Conservation (phyloP, 495 filamentous ascomycete species). For the Parachaetomium inaequale region DNA sequence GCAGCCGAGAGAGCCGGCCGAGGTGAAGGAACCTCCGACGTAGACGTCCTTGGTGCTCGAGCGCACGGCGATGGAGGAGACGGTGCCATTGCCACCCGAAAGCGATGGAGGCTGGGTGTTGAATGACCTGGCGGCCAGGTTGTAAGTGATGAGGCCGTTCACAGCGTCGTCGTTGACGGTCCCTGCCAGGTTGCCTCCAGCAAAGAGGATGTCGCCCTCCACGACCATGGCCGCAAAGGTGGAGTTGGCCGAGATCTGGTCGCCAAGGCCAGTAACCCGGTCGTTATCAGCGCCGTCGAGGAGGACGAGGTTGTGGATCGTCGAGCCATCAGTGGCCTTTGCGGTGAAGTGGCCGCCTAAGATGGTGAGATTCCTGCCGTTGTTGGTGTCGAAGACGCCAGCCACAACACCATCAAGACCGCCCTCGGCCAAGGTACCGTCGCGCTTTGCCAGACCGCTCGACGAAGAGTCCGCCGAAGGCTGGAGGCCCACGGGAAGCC, state of each 20-base stretch:
- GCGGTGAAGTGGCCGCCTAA: constrained; percentile 85
- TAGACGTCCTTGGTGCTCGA: constrained; percentile 70
- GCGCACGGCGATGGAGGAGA: constrained; percentile 68
- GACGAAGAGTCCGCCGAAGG: constrained; percentile 33
- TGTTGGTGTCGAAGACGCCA: constrained; percentile 69
- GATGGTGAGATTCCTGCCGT: constrained; percentile 73
- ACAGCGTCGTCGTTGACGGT: constrained; percentile 58
- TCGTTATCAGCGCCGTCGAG: constrained; percentile 57
- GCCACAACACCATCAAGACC: constrained; percentile 62
- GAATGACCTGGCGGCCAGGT: constrained; percentile 61
- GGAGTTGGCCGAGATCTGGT: constrained; percentile 65
- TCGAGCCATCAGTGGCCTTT: constrained; percentile 62
- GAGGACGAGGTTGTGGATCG: constrained; percentile 73
- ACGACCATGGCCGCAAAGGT: constrained; percentile 69
- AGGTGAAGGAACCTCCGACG: constrained; percentile 76
- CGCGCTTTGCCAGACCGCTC: constrained; percentile 54
- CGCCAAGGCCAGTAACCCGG: constrained; percentile 64
- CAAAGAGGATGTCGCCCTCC: constrained; percentile 67
- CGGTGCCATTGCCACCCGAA: constrained; percentile 61
- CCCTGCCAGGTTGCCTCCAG: constrained; percentile 76
- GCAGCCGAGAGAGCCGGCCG: constrained; percentile 80
- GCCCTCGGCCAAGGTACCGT: constrained; percentile 40
- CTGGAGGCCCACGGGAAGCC: constrained; percentile 62
- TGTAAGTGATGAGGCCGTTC: constrained; percentile 75
- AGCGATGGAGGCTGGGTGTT: constrained; percentile 66